phyloP scores from a whole-genome alignment of 2,329 filamentous ascomycete species.

The Scedosporium aurantiacum region DNA sequence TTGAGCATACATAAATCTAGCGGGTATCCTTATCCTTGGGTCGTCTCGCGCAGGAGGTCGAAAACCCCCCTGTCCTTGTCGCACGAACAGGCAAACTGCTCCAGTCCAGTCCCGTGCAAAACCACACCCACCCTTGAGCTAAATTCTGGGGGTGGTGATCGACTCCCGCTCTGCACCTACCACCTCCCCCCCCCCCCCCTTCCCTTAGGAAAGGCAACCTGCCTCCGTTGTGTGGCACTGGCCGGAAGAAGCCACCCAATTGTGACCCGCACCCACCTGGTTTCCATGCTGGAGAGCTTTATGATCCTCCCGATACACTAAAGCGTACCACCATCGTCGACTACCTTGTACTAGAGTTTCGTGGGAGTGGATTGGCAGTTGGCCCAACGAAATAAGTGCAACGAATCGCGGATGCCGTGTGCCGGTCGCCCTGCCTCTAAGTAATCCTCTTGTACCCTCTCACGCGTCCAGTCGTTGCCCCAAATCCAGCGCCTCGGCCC shows the following conservation, averaged over 20 bases:
- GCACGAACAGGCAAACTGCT: neutral
- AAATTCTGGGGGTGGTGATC: neutral
- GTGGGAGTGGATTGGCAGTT: neutral
- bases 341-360: neutral
- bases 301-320: neutral
- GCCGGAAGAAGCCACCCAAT: no score
- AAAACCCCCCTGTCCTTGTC: neutral
- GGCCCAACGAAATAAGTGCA: neutral
- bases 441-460: no score
- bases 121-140: neutral
- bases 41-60: neutral
- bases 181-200: neutral
- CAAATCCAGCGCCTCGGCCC: no score
- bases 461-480: no score
- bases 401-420: neutral
- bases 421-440: no score
- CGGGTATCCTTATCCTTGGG: conserved; percentile 2
- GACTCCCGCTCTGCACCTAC: conserved; percentile 1
- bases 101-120: neutral
- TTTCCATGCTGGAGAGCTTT: neutral
- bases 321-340: neutral
- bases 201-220: neutral
- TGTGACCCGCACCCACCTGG: neutral
- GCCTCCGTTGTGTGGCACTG: neutral
- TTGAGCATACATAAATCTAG: neutral